These are phyloP conservation scores for Penicillium sp. DNA, from an alignment of 2,329 filamentous ascomycete genomes.

Conservation along the genomic window DNA sequence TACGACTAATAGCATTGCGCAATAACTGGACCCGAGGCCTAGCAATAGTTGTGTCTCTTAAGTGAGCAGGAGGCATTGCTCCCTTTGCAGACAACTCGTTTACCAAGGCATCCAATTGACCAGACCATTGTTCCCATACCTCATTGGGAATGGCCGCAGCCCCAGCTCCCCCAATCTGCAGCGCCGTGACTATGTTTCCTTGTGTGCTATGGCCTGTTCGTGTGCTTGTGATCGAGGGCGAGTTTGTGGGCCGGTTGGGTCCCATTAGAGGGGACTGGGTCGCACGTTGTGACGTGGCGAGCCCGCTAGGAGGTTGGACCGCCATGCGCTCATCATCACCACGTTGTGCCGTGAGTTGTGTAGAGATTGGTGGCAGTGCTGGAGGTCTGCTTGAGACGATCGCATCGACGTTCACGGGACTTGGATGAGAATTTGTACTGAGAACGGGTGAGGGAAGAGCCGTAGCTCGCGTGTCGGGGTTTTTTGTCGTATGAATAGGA, in stretches of 20 bases:
- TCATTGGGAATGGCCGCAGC: neutral
- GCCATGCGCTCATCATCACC: conserved; percentile 1
- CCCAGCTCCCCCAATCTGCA: neutral
- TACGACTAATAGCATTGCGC: conserved; percentile 51
- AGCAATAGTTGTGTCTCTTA: neutral
- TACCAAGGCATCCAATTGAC: neutral
- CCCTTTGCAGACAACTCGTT: neutral
- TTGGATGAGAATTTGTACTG: conserved; percentile 27
- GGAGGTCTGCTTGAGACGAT: neutral
- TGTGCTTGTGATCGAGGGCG: neutral
- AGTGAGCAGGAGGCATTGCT: neutral
- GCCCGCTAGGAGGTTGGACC: neutral
- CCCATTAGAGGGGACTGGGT: neutral
- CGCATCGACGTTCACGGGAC: conserved; percentile 20
- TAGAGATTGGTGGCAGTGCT: neutral
- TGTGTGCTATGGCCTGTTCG: neutral
- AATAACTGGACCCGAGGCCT: conserved; percentile 54
- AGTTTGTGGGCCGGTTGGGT: neutral
- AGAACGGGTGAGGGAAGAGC: conserved; percentile 32
- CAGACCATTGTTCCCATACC: conserved; percentile 14
- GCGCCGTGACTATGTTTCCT: neutral
- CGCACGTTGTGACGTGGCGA: neutral
- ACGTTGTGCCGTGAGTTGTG: neutral
- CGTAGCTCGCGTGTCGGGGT: conserved; percentile 9
- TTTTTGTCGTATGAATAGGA: conserved; percentile 1